phyloP scores from a whole-genome alignment of 768 basidiomycete species.

The Lactarius psammicola region DNA sequence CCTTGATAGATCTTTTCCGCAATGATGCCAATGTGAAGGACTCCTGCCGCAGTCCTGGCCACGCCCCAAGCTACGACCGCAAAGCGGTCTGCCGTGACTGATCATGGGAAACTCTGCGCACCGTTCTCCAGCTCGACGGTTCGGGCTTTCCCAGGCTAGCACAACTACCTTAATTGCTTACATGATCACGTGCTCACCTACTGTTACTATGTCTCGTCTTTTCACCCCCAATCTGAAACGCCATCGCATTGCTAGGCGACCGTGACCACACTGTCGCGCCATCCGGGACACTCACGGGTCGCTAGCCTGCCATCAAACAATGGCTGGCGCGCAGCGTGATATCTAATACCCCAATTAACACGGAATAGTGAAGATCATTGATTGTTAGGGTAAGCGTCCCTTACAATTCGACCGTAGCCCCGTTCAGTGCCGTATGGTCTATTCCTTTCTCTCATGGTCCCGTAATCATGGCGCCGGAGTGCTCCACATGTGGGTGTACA shows the following conservation, averaged over 20 bases:
- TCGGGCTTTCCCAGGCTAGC: not conserved
- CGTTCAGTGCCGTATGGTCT: not conserved
- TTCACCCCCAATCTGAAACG: conserved; percentile 16
- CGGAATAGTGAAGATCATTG: conserved; percentile 11
- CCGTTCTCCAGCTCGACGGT: not conserved
- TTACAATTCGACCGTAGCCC: conserved; percentile 5
- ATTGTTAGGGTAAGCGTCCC: conserved; percentile 8
- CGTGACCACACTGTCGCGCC: not conserved
- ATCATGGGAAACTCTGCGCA: conserved; percentile 9
- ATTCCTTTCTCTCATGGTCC: conserved; percentile 1
- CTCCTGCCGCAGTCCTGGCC: not conserved
- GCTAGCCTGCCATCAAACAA: not conserved
- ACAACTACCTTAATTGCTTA: not conserved
- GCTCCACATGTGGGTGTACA: not conserved
- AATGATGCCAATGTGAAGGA: not conserved
- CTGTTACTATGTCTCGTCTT: not conserved
- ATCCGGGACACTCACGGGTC: not conserved
- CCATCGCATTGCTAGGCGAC: conserved; percentile 24
- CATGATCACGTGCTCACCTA: conserved; percentile 5
- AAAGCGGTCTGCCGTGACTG: not conserved
- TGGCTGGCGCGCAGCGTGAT: conserved; percentile 16
- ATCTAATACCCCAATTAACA: conserved; percentile 4
- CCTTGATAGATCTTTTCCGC: not conserved
- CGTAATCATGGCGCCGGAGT: not conserved
- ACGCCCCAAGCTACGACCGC: not conserved